Percentiles rank a stretch among this genome's conserved stretches.
phyloP scores from a whole-genome alignment of 2,329 filamentous ascomycete genomes.

The Esteya vermicola region DNA sequence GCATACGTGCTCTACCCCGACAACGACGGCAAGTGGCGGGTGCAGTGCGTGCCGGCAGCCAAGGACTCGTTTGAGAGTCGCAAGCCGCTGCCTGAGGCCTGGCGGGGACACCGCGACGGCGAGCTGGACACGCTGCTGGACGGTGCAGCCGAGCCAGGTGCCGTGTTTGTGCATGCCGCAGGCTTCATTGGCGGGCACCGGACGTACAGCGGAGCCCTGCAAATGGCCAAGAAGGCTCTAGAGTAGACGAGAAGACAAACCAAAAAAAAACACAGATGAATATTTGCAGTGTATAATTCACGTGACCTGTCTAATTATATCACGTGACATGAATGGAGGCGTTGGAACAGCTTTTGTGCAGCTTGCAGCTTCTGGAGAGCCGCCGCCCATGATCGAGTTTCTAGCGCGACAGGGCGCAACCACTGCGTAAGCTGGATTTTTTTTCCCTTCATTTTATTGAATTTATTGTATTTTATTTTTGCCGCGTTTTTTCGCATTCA shows the following conservation, averaged over 20 bases:
- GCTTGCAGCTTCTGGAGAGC: too few species aligned
- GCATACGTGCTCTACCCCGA: slow-evolving; percentile 75
- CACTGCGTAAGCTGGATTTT: background rate
- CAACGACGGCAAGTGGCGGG: slow-evolving; percentile 74
- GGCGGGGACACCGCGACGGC: slow-evolving; percentile 82
- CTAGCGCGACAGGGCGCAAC: slow-evolving; percentile 3
- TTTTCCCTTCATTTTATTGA: slow-evolving; percentile 1
- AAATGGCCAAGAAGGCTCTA: slow-evolving; percentile 70
- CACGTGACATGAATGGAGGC: too few species aligned
- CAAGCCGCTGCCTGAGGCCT: slow-evolving; percentile 78
- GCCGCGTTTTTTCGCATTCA: slow-evolving; percentile 1
- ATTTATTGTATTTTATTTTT: background rate
- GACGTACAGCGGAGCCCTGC: slow-evolving; percentile 74
- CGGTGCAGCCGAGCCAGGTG: slow-evolving; percentile 53
- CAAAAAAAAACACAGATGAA: background rate
- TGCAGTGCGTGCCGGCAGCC: slow-evolving; percentile 78
- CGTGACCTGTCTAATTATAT: too few species aligned
- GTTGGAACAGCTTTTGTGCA: background rate
- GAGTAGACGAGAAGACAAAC: slow-evolving; percentile 14
- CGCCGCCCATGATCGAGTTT: slow-evolving; percentile 1
- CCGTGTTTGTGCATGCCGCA: slow-evolving; percentile 85
- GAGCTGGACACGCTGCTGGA: slow-evolving; percentile 57
- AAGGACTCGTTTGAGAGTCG: slow-evolving; percentile 83
- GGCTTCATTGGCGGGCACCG: slow-evolving; percentile 95
- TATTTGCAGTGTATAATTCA: too few species aligned